Evolutionary conservation across 805 yeast genomes (phyloP).

Genomic region (Wickerhamomyces subpelliculosus): DNA sequence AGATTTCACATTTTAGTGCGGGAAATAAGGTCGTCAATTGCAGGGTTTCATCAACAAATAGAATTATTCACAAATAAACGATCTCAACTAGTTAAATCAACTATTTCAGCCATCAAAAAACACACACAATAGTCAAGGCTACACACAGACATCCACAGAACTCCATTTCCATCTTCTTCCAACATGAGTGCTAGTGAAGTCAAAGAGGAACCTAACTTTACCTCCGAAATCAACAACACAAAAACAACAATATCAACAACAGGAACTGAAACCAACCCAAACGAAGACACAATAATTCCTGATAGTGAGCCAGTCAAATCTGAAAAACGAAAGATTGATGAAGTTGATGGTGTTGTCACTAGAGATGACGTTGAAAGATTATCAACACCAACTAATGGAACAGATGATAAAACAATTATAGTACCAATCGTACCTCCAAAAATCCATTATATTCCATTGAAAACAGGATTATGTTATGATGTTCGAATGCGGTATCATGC

Average conservation of each 20-base stretch:
- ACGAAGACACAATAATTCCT: constrained; percentile 7
- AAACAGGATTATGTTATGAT: constrained; percentile 93
- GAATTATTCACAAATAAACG: too few relatives aligned
- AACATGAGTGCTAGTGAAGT: background rate
- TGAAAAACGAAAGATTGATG: constrained; percentile 19
- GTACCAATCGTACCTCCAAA: constrained; percentile 62
- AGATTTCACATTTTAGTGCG: too few relatives aligned
- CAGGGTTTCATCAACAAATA: too few relatives aligned
- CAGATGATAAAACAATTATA: constrained; percentile 28
- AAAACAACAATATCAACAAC: constrained; percentile 1
- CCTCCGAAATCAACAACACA: background rate
- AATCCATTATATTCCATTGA: constrained; percentile 63
- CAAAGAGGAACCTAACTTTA: background rate
- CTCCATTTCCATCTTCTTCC: too few relatives aligned
- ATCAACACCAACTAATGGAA: background rate
- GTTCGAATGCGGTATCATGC: constrained; percentile 98
- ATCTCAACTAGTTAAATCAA: too few relatives aligned
- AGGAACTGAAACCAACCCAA: background rate
- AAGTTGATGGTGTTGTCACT: constrained; percentile 11
- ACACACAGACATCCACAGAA: too few relatives aligned
- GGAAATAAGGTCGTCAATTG: too few relatives aligned
- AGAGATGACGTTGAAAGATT: background rate
- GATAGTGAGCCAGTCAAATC: constrained; percentile 4
- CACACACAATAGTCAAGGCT: too few relatives aligned
- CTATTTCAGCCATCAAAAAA: too few relatives aligned